phyloP scores from a whole-genome alignment of 1,139 yeast genomes.

The Pneumocystis wakefieldiae region DNA sequence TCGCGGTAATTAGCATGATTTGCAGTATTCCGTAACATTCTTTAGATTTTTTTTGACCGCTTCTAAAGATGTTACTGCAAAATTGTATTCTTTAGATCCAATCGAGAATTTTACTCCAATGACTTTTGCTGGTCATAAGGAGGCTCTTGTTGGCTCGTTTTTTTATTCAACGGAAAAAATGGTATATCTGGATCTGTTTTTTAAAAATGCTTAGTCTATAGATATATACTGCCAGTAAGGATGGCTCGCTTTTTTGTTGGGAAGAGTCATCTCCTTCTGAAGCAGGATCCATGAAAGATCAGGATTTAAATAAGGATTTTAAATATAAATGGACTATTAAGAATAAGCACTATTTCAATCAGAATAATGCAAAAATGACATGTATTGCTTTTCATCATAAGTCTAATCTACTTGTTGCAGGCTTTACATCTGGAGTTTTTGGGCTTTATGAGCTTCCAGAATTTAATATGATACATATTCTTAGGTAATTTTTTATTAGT shows the following conservation, averaged over 20 bases:
- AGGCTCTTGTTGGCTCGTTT: slow-evolving; percentile 72
- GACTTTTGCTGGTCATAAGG: slow-evolving; percentile 85
- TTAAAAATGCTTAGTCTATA: slow-evolving; percentile 1
- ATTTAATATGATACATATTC: slow-evolving; percentile 64
- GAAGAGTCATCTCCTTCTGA: slow-evolving; percentile 37
- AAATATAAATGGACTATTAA: slow-evolving; percentile 59
- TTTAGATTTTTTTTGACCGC: slow-evolving; percentile 53
- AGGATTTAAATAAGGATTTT: slow-evolving; percentile 28
- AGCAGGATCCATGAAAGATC: slow-evolving; percentile 23
- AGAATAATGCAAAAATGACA: slow-evolving; percentile 52
- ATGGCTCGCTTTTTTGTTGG: slow-evolving; percentile 91
- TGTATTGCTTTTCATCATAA: slow-evolving; percentile 73
- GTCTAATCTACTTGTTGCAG: slow-evolving; percentile 66
- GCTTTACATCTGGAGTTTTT: slow-evolving; percentile 81
- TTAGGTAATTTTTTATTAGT: slow-evolving; percentile 20
- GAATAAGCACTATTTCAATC: slow-evolving; percentile 52
- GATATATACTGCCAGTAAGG: slow-evolving; percentile 81
- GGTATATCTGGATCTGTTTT: slow-evolving; percentile 26
- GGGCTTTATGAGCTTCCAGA: slow-evolving; percentile 77
- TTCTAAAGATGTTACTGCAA: slow-evolving; percentile 78
- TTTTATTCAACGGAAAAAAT: slow-evolving; percentile 38
- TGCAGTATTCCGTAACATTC: neutral
- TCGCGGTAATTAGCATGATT: slow-evolving; percentile 32
- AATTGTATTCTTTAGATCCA: slow-evolving; percentile 63
- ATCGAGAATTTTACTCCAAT: slow-evolving; percentile 70